Conservation (phyloP, 805 yeast species). For the Metschnikowia reukaufii region DNA sequence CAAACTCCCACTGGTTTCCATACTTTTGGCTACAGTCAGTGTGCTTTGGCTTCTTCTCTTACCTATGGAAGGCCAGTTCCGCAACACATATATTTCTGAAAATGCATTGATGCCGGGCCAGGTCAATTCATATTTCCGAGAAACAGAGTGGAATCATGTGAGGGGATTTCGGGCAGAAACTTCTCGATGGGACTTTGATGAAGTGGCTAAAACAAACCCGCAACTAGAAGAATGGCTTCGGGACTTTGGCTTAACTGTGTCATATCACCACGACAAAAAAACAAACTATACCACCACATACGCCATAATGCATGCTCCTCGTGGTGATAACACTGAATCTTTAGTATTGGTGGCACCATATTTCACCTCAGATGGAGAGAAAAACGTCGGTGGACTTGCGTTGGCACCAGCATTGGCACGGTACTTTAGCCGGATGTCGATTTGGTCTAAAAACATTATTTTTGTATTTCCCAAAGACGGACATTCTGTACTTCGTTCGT, state of each 20-base stretch:
- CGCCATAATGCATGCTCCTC: constrained; percentile 85
- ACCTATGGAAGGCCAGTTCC: constrained; percentile 79
- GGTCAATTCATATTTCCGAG: constrained; percentile 87
- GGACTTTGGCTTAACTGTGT: constrained; percentile 70
- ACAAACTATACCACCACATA: constrained; percentile 46
- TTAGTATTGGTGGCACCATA: constrained; percentile 91
- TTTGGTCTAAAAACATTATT: constrained; percentile 94
- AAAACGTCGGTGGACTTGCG: constrained; percentile 80
- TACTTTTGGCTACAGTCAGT: constrained; percentile 36
- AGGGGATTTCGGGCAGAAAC: constrained; percentile 77
- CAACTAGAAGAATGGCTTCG: constrained; percentile 58
- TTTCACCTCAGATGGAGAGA: constrained; percentile 60
- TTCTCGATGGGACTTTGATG: constrained; percentile 33
- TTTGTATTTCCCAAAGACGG: constrained; percentile 79
- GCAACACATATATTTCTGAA: constrained; percentile 86
- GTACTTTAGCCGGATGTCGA: constrained; percentile 80
- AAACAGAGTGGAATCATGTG: constrained; percentile 89
- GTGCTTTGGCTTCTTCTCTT: constrained; percentile 52
- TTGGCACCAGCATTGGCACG: constrained; percentile 70
- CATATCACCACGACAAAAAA: constrained; percentile 35
- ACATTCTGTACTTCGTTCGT: constrained; percentile 64
- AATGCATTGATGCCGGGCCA: constrained; percentile 98
- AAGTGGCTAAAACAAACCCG: constrained; percentile 41
- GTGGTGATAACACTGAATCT: constrained; percentile 96
- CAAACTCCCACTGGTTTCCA: constrained; percentile 34